phyloP scores from a whole-genome alignment of 208 protist species.

The Acanthamoeba royreba region DNA sequence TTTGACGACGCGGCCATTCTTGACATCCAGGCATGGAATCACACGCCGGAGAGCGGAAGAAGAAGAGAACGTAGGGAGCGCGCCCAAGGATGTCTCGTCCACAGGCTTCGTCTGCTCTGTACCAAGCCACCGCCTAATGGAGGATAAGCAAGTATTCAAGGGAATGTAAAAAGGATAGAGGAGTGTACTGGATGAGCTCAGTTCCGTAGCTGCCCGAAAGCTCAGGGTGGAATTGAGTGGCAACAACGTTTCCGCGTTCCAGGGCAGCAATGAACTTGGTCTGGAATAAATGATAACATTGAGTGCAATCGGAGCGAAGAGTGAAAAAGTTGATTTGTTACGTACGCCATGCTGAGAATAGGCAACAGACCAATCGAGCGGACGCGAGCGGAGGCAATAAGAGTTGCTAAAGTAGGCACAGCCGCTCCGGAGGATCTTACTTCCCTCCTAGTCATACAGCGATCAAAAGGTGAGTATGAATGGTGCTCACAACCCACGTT shows the following conservation, averaged over 20 bases:
- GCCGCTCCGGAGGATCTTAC: neutral
- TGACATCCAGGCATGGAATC: constrained; percentile 58
- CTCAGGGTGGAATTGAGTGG: constrained; percentile 60
- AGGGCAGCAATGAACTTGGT: neutral
- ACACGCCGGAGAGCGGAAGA: constrained; percentile 24
- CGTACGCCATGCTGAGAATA: constrained; percentile 32
- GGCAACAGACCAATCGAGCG: constrained; percentile 39
- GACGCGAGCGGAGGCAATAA: constrained; percentile 1
- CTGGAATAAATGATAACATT: neutral
- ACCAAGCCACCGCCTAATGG: neutral
- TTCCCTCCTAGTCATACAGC: neutral
- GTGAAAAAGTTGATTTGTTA: too few species aligned
- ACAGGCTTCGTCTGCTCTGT: neutral
- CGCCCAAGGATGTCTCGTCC: neutral
- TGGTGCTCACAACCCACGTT: neutral
- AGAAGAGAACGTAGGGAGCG: neutral
- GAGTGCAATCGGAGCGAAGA: neutral
- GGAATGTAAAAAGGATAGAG: neutral
- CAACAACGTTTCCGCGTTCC: constrained; percentile 43
- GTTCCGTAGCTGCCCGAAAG: constrained; percentile 50
- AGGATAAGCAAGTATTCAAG: neutral
- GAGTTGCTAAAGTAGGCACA: constrained; percentile 53
- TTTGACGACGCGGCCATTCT: constrained; percentile 55
- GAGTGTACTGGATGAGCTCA: neutral
- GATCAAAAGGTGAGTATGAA: neutral